A percentile compares a stretch with the other conserved stretches of the same genome.
Conservation (phyloP, 108 stramenopile genomes). For the Nitzschia sp. region DNA sequence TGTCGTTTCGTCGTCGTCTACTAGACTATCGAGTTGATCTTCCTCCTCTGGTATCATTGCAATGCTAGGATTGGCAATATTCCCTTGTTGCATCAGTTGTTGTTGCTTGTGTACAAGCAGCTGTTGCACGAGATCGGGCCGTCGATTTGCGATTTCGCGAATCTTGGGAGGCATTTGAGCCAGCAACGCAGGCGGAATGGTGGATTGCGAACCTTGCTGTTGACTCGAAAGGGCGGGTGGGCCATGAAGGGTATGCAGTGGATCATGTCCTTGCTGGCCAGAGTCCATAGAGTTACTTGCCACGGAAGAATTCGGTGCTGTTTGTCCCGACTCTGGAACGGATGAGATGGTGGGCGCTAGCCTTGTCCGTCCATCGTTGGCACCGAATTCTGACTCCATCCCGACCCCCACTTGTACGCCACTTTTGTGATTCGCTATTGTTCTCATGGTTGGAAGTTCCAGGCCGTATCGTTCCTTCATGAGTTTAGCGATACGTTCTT, state of each 20-base stretch:
- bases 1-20: constrained; percentile 23
- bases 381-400: no score
- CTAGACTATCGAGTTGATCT: background rate
- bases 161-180: constrained; percentile 57
- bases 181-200: constrained; percentile 26
- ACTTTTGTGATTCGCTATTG: no score
- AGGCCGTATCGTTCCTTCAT: constrained; percentile 68
- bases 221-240: background rate
- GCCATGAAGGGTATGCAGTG: background rate
- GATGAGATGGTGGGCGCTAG: background rate
- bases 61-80: background rate
- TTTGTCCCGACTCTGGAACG: background rate
- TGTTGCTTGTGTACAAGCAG: constrained; percentile 26
- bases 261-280: no score
- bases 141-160: constrained; percentile 55
- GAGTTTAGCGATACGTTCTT: constrained; percentile 23
- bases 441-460: constrained; percentile 37
- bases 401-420: no score
- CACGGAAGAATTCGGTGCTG: no score
- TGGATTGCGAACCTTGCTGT: background rate
- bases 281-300: no score
- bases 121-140: constrained; percentile 50
- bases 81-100: constrained; percentile 1
- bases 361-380: background rate
- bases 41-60: constrained; percentile 2